Percentiles rank a stretch among this genome's conserved stretches.
Evolutionary conservation across 2,329 filamentous ascomycete genomes (phyloP).

Genomic region (Juglanconis sp.): DNA sequence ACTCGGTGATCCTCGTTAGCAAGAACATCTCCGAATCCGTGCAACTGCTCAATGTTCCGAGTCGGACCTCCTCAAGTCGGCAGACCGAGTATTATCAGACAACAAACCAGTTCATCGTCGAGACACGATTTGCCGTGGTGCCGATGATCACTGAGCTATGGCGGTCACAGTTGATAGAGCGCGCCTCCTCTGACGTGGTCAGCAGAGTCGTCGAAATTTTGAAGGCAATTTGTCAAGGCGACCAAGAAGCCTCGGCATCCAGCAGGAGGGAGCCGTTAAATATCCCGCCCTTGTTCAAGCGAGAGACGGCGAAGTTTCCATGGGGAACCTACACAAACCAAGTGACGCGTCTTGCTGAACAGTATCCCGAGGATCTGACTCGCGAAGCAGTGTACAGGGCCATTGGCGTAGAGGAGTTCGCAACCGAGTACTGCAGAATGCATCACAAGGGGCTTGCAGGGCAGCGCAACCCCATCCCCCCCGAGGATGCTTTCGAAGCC

Average conservation of each 20-base stretch:
- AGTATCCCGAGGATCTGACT: conserved; percentile 59
- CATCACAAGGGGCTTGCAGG: conserved; percentile 57
- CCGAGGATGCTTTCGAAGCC: conserved; percentile 47
- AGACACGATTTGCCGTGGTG: conserved; percentile 76
- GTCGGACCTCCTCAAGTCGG: conserved; percentile 36
- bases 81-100: conserved; percentile 37
- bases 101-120: conserved; percentile 76
- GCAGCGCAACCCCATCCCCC: conserved; percentile 64
- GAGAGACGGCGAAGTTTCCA: conserved; percentile 41
- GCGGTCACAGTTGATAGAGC: conserved; percentile 81
- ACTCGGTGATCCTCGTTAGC: conserved; percentile 69
- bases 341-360: conserved; percentile 30
- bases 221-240: conserved; percentile 72
- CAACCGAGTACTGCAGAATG: conserved; percentile 72
- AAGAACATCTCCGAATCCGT: conserved; percentile 78
- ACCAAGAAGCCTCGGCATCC: conserved; percentile 66
- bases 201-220: conserved; percentile 81
- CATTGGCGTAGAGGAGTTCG: conserved; percentile 59
- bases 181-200: conserved; percentile 71
- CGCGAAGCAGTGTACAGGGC: conserved; percentile 81
- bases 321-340: conserved; percentile 40
- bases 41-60: conserved; percentile 47
- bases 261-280: conserved; percentile 54
- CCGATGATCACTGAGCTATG: conserved; percentile 76
- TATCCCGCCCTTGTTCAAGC: conserved; percentile 40